Conservation (phyloP, 768 basidiomycete species). For the Termitomyces sp. region DNA sequence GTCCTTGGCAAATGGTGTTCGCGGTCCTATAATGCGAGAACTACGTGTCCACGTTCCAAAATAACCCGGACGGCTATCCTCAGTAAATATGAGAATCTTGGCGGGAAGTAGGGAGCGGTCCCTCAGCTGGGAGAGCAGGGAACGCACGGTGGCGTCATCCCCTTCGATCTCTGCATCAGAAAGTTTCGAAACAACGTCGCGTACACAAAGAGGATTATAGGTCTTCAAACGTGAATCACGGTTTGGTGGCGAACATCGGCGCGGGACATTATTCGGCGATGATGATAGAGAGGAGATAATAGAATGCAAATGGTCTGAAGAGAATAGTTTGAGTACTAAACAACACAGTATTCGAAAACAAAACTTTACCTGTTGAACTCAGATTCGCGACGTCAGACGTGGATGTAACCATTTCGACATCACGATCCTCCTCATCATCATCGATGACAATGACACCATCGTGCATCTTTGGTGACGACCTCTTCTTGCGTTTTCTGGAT, state of each 20-base stretch:
- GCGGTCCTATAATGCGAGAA: constrained; percentile 75
- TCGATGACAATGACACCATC: constrained; percentile 62
- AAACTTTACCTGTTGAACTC: constrained; percentile 36
- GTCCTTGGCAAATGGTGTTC: constrained; percentile 81
- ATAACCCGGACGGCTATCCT: constrained; percentile 88
- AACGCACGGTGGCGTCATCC: constrained; percentile 65
- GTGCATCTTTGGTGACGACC: constrained; percentile 14
- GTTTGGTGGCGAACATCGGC: constrained; percentile 13
- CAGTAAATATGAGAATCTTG: constrained; percentile 81
- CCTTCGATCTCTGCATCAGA: constrained; percentile 77
- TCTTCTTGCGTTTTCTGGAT: constrained; percentile 24
- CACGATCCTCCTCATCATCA: constrained; percentile 14
- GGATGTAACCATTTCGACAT: constrained; percentile 22
- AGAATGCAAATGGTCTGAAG: constrained; percentile 34
- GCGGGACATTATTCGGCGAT: constrained; percentile 17
- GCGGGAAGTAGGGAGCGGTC: constrained; percentile 63
- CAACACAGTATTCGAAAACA: not conserved
- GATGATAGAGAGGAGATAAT: constrained; percentile 33
- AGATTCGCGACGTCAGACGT: constrained; percentile 27
- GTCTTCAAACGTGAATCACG: constrained; percentile 30
- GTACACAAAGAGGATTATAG: constrained; percentile 33
- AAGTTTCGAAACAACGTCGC: constrained; percentile 54
- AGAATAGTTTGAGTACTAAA: constrained; percentile 4
- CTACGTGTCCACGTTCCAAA: constrained; percentile 91
- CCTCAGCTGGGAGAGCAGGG: constrained; percentile 56